Percentiles rank a stretch among this genome's conserved stretches.
Conservation (phyloP, 768 basidiomycete genomes). For the Plicaturopsis crispa region DNA sequence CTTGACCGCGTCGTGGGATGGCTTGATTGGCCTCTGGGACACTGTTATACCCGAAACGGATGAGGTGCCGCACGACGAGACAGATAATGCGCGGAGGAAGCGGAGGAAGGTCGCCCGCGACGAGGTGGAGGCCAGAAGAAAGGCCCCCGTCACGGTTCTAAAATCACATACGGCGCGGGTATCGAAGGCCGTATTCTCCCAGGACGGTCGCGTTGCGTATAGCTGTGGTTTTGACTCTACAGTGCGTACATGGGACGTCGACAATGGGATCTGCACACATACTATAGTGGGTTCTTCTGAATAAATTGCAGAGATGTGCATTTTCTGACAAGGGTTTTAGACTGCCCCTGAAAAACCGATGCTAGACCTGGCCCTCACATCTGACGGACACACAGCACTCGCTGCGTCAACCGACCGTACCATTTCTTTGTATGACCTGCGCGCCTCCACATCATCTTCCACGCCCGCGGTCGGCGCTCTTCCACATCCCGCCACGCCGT, state of each 20-base stretch:
- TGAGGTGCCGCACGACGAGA: slow-evolving; percentile 44
- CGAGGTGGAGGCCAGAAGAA: slow-evolving; percentile 32
- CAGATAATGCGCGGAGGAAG: slow-evolving; percentile 47
- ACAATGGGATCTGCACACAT: slow-evolving; percentile 59
- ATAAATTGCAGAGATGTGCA: not conserved
- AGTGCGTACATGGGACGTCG: slow-evolving; percentile 81
- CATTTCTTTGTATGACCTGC: slow-evolving; percentile 63
- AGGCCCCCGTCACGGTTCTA: slow-evolving; percentile 66
- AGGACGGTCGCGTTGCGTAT: slow-evolving; percentile 36
- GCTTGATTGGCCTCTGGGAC: slow-evolving; percentile 77
- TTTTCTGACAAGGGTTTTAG: slow-evolving; percentile 24
- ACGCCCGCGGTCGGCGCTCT: slow-evolving; percentile 35
- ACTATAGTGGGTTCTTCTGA: slow-evolving; percentile 50
- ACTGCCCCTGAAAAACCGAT: slow-evolving; percentile 69
- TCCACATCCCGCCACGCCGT: slow-evolving; percentile 59
- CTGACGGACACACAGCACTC: slow-evolving; percentile 37
- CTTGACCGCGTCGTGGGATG: slow-evolving; percentile 85
- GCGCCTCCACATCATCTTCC: slow-evolving; percentile 28
- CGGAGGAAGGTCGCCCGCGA: slow-evolving; percentile 45
- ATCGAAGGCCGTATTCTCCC: slow-evolving; percentile 59
- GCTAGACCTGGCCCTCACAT: slow-evolving; percentile 47
- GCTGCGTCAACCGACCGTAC: slow-evolving; percentile 72
- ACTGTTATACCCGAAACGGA: slow-evolving; percentile 53
- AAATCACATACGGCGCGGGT: slow-evolving; percentile 82
- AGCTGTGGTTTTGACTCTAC: slow-evolving; percentile 90